Conservation (phyloP, 2,329 filamentous ascomycete genomes). For the Fusarium sp. region DNA sequence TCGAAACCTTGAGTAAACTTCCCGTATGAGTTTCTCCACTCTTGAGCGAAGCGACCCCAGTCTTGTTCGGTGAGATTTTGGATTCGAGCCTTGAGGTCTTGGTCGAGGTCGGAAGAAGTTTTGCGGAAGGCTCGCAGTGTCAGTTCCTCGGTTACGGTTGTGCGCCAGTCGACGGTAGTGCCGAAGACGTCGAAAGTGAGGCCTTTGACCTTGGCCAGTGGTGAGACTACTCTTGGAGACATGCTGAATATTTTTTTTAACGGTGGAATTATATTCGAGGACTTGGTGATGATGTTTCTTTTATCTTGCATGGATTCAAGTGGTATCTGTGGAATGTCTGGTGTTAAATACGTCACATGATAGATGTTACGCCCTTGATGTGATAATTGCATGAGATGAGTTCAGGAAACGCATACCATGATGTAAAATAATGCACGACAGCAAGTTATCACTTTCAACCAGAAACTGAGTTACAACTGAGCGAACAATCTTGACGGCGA, state of each 20-base stretch:
- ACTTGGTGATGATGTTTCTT: neutral
- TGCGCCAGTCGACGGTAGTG: slow-evolving; percentile 83
- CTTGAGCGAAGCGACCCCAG: slow-evolving; percentile 73
- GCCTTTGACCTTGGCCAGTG: slow-evolving; percentile 60
- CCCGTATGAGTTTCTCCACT: slow-evolving; percentile 75
- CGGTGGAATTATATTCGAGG: neutral
- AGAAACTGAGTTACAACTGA: neutral
- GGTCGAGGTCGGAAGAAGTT: slow-evolving; percentile 60
- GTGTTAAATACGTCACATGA: slow-evolving; percentile 36
- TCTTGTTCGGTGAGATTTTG: slow-evolving; percentile 64
- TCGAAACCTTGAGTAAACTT: slow-evolving; percentile 68
- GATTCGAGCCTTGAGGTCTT: slow-evolving; percentile 59
- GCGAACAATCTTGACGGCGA: neutral
- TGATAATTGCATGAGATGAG: slow-evolving; percentile 7
- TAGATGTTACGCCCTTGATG: slow-evolving; percentile 24
- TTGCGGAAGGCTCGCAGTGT: slow-evolving; percentile 60
- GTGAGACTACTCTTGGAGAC: slow-evolving; percentile 44
- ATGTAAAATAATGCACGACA: neutral
- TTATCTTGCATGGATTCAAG: neutral
- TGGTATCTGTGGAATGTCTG: neutral
- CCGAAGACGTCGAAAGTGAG: slow-evolving; percentile 83
- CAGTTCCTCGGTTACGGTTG: slow-evolving; percentile 71
- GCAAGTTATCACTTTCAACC: neutral
- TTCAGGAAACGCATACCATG: neutral
- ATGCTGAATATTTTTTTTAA: slow-evolving; percentile 4